phyloP scores from a whole-genome alignment of 768 basidiomycete species.

The Kwoniella europaea region DNA sequence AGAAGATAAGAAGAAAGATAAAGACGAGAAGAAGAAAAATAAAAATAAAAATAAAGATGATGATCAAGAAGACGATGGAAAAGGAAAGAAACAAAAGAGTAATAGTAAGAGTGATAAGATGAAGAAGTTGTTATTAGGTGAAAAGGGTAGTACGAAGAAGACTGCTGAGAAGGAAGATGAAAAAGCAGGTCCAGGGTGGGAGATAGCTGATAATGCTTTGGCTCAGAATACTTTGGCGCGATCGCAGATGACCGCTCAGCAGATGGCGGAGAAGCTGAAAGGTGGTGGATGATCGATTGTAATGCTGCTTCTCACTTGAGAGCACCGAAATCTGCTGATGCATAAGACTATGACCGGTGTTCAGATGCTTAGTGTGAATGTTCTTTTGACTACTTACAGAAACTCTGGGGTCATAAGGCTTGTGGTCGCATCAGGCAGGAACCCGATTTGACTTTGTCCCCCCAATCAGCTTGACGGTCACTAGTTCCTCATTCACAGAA shows the following conservation, averaged over 20 bases:
- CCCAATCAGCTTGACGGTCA: too few species aligned
- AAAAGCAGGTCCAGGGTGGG: slow-evolving; percentile 15
- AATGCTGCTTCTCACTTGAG: too few species aligned
- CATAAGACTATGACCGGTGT: too few species aligned
- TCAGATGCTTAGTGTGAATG: too few species aligned
- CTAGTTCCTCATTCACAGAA: too few species aligned
- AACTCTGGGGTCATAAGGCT: too few species aligned
- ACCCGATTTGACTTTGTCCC: too few species aligned
- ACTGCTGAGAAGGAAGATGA: background rate
- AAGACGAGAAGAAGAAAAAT: background rate
- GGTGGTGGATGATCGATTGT: slow-evolving; percentile 3
- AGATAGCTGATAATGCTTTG: slow-evolving; percentile 22
- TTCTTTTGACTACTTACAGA: too few species aligned
- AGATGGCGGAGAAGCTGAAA: slow-evolving; percentile 19
- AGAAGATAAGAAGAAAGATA: slow-evolving; percentile 10
- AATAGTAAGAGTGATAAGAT: slow-evolving; percentile 7
- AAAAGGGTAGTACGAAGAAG: background rate
- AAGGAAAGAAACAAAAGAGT: slow-evolving; percentile 1
- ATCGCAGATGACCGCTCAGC: slow-evolving; percentile 21
- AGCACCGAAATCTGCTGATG: background rate
- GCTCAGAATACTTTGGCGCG: slow-evolving; percentile 20
- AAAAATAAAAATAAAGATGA: slow-evolving; percentile 1
- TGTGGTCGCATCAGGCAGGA: too few species aligned
- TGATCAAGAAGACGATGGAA: slow-evolving; percentile 4
- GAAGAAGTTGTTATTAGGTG: slow-evolving; percentile 1